Base-by-base conservation (phyloP, 306 rosid species). In the Ormosia emarginata region DNA sequence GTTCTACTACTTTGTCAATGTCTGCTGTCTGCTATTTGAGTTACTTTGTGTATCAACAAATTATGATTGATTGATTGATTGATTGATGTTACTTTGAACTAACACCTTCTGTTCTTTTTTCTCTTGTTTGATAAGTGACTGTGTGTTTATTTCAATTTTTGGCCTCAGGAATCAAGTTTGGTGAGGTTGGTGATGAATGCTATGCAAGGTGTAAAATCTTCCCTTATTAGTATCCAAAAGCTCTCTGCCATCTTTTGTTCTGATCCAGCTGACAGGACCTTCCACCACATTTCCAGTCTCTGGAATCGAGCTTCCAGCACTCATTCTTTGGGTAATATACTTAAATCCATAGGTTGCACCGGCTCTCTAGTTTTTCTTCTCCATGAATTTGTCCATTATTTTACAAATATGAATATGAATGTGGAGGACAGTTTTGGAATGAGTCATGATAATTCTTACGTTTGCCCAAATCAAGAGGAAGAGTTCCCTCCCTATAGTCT, bases 291-390 rank as follows among this genome's bases (percentile, higher is more conserved):
- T 71, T 88, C 94, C 30, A 86, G 79, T 83, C 85, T 93, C 41
- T 93, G 98, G 98, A 88, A 80, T 81, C 90, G 96, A 50, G 90
- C 93, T 84, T 92, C 93, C 30, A 90, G 87, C 82, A 92, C 97
- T 81, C 92, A 85, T 37, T 90, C 94, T 81, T 11, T 93, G n/a
- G 94, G 91, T 33, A 90, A 86, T 77, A 70, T 95, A 33, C 97
- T 95, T 71, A 77, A 58, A 44, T 80, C 96, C 53, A 88, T 93
- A 6, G 96, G 93, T 57, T 83, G 86, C 86, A 85, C 91, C 0
- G 97, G 92, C 10, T 85, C 88, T 56, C 84, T 85, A 1, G 96
- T 95, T 74, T 89, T 88, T 77, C 94, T 95, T 79, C 91, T 95
- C 52, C 86, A 74, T 15, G 83, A 79, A 39, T 93, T 95, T 85